A percentile compares a stretch with the other conserved stretches of the same genome.
Evolutionary conservation across 768 basidiomycete genomes (phyloP).

Genomic region (Paxillus involutus): DNA sequence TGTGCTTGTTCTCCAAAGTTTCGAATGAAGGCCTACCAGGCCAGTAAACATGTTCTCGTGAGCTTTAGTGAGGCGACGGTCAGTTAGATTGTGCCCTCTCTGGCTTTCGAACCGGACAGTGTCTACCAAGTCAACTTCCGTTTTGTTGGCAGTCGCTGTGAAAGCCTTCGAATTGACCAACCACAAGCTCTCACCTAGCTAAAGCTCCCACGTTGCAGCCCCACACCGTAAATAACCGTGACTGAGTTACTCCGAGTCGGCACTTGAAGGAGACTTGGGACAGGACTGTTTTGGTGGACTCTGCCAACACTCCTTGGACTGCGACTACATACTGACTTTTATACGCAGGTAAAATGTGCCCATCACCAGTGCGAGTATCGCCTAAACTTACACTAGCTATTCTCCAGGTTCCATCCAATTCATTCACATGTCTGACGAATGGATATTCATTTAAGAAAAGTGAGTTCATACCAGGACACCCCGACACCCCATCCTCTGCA

Average conservation of each 20-base stretch:
- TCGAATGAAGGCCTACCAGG: conserved; percentile 48
- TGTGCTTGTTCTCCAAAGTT: background rate
- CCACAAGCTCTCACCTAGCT: too few relatives aligned
- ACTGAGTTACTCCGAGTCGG: background rate
- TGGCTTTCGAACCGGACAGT: background rate
- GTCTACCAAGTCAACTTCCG: background rate
- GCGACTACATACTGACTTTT: conserved; percentile 4
- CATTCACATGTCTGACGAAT: conserved; percentile 23
- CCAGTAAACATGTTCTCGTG: conserved; percentile 68
- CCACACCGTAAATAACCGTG: background rate
- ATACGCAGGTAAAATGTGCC: conserved; percentile 1
- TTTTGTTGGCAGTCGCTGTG: background rate
- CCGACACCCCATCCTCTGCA: conserved; percentile 2
- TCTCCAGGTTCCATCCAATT: background rate
- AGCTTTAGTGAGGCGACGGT: background rate
- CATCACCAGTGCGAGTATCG: background rate
- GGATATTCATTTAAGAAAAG: conserved; percentile 48
- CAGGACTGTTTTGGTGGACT: conserved; percentile 1
- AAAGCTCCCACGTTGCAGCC: too few relatives aligned
- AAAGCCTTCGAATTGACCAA: background rate
- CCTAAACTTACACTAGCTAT: background rate
- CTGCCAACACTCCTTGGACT: background rate
- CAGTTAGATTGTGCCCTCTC: too few relatives aligned
- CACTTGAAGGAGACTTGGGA: background rate
- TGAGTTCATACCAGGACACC: conserved; percentile 19